phyloP scores from a whole-genome alignment of 2,329 filamentous ascomycete genomes.

The Fusarium concolor region DNA sequence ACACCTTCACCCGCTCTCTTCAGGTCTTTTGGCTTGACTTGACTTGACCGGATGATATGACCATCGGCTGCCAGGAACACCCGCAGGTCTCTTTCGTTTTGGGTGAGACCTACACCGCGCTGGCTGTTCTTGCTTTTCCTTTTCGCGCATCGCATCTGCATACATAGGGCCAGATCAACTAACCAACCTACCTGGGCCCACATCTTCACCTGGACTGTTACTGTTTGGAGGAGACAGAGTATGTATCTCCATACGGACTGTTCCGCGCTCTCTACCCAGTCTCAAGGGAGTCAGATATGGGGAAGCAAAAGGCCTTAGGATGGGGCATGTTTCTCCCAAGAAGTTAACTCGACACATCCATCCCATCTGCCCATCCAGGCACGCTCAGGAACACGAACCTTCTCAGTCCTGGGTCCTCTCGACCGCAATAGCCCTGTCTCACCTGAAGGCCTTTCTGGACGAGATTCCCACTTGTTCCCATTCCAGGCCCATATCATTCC shows the following conservation, averaged over 20 bases:
- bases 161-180: conserved; percentile 17
- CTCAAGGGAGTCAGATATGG: conserved; percentile 35
- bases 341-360: background rate
- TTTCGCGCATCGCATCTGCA: background rate
- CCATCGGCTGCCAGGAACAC: conserved; percentile 33
- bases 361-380: conserved; percentile 20
- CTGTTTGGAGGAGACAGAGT: background rate
- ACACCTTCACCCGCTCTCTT: too few relatives aligned
- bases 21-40: too few relatives aligned
- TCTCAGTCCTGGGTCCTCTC: conserved; percentile 32
- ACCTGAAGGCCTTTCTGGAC: conserved; percentile 38
- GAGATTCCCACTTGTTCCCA: conserved; percentile 43
- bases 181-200: conserved; percentile 15
- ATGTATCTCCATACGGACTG: background rate
- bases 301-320: conserved; percentile 14
- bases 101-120: conserved; percentile 40
- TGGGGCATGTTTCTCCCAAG: conserved; percentile 31
- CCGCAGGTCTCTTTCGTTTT: conserved; percentile 26
- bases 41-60: background rate
- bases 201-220: conserved; percentile 37
- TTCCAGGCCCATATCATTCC: conserved; percentile 46
- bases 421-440: conserved; percentile 41
- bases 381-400: conserved; percentile 34
- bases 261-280: conserved; percentile 4
- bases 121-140: conserved; percentile 31